These are phyloP conservation scores for Vaccinium corymbosum DNA, from an alignment of 148 eudicot genomes.

Conservation along the genomic window DNA sequence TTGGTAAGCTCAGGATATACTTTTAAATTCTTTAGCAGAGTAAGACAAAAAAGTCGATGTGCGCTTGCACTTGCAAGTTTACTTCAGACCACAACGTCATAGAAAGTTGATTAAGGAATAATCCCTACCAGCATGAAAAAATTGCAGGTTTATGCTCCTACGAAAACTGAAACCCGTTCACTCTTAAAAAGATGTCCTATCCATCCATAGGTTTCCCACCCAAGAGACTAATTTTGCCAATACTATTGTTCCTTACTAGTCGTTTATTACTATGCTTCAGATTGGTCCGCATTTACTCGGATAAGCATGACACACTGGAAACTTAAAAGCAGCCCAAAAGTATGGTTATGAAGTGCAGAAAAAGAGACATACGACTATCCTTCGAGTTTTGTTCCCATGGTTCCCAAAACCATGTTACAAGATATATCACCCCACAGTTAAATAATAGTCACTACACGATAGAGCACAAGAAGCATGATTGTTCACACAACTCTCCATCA, in stretches of 20 bases:
- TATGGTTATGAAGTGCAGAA: neutral
- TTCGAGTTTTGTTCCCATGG: neutral
- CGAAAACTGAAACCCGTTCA: neutral
- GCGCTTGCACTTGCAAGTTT: slow-evolving; percentile 5
- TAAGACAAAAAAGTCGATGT: neutral
- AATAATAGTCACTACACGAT: neutral
- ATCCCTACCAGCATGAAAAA: neutral
- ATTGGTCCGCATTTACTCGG: neutral
- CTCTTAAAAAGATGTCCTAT: no score
- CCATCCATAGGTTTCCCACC: neutral
- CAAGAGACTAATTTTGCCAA: neutral
- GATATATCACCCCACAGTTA: neutral
- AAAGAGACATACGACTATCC: neutral
- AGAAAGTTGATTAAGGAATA: neutral
- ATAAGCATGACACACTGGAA: neutral
- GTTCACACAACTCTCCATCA: neutral
- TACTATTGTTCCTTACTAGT: neutral
- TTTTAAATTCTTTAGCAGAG: neutral
- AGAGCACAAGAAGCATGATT: neutral
- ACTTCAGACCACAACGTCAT: neutral
- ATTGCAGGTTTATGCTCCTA: neutral
- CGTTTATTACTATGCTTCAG: neutral
- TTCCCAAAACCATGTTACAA: neutral
- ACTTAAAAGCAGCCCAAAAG: neutral
- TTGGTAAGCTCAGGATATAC: neutral